A percentile compares a stretch with the other conserved stretches of the same genome.
These are phyloP conservation scores for Chenopodium berlandieri DNA, from an alignment of 148 eudicot species.

Conservation along the genomic window DNA sequence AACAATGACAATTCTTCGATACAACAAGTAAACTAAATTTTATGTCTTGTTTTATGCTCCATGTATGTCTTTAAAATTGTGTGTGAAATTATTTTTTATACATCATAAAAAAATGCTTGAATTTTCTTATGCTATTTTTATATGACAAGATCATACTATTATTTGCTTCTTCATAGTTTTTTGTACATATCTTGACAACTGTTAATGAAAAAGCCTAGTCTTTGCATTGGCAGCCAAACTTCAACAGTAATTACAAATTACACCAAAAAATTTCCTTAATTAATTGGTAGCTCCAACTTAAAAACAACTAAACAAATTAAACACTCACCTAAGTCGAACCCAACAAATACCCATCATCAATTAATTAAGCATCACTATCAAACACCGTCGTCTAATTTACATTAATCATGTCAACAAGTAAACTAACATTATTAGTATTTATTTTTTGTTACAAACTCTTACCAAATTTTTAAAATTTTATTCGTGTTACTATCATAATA, in stretches of 20 bases:
- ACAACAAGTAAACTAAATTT: too few species aligned
- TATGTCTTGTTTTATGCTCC: too few species aligned
- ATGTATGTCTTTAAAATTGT: too few species aligned
- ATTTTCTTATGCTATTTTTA: too few species aligned
- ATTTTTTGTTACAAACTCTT: background rate
- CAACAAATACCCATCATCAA: slow-evolving; percentile 14
- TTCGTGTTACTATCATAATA: background rate
- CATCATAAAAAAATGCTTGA: too few species aligned
- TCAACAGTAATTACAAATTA: slow-evolving; percentile 30
- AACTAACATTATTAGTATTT: background rate
- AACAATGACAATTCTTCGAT: too few species aligned
- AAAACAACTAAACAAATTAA: slow-evolving; percentile 15
- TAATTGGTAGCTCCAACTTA: slow-evolving; percentile 18
- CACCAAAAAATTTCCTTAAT: slow-evolving; percentile 12
- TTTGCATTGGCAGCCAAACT: slow-evolving; percentile 57
- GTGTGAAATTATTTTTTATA: too few species aligned
- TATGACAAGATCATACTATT: too few species aligned
- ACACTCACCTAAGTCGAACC: slow-evolving; percentile 26
- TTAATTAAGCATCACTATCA: background rate
- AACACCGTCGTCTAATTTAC: background rate
- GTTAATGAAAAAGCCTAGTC: background rate
- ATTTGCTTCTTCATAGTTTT: background rate
- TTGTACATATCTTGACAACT: background rate
- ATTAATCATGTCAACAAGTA: slow-evolving; percentile 12
- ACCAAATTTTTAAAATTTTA: background rate